A percentile compares a stretch with the other conserved stretches of the same genome.
These are phyloP conservation scores for Thymus mandschuricus DNA, from an alignment of 257 asterid species.

Conservation along the genomic window DNA sequence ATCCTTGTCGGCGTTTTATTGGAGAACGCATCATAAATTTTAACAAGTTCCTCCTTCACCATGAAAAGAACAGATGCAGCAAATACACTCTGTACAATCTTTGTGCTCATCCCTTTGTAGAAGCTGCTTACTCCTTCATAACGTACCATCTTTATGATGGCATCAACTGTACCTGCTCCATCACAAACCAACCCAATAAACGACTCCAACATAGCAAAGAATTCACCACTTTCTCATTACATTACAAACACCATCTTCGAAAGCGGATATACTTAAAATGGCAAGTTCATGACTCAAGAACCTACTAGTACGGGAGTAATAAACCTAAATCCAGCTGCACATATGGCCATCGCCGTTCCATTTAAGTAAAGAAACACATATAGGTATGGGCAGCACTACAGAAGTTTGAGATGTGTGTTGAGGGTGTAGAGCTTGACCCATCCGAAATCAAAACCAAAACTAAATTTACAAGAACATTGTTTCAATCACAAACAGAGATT, in stretches of 20 bases:
- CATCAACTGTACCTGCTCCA: conserved; percentile 76
- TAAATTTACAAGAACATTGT: background rate
- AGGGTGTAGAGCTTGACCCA: background rate
- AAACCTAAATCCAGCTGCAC: background rate
- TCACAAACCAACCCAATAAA: conserved; percentile 5
- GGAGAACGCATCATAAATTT: conserved; percentile 37
- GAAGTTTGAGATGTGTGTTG: too few relatives aligned
- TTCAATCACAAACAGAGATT: background rate
- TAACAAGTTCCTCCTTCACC: conserved; percentile 95
- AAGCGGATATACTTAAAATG: background rate
- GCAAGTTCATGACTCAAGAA: background rate
- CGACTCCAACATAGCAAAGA: background rate
- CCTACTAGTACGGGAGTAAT: background rate
- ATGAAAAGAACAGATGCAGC: conserved; percentile 94
- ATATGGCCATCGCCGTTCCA: background rate
- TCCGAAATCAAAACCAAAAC: conserved; percentile 6
- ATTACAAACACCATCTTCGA: background rate
- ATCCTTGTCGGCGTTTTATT: background rate
- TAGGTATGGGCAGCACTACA: background rate
- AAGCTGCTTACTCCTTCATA: conserved; percentile 80
- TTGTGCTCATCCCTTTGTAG: conserved; percentile 96
- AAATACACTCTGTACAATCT: conserved; percentile 88
- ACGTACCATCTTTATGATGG: conserved; percentile 77
- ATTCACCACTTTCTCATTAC: background rate
- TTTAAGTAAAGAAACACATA: background rate